These are phyloP conservation scores for Xenoacremonium recifei DNA, from an alignment of 2,329 filamentous ascomycete species.

Conservation along the genomic window DNA sequence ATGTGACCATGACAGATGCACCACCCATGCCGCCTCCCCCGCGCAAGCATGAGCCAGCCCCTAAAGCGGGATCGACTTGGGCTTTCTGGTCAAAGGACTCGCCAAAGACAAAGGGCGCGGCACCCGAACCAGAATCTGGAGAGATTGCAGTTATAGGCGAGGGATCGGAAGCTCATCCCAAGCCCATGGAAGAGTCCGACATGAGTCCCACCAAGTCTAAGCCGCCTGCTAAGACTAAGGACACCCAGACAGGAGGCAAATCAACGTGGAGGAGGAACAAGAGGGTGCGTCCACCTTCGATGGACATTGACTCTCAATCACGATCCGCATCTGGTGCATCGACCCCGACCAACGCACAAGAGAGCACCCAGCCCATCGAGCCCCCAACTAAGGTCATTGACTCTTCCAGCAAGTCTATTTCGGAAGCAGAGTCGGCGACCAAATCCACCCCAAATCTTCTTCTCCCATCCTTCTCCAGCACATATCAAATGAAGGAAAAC, in stretches of 20 bases:
- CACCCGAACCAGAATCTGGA: slow-evolving; percentile 39
- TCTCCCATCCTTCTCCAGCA: slow-evolving; percentile 66
- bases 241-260: slow-evolving; percentile 23
- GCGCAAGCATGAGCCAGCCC: slow-evolving; percentile 33
- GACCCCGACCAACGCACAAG: slow-evolving; percentile 19
- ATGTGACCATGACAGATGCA: slow-evolving; percentile 45
- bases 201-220: slow-evolving; percentile 36
- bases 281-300: slow-evolving; percentile 44
- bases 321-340: slow-evolving; percentile 26
- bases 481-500: slow-evolving; percentile 65
- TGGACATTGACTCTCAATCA: slow-evolving; percentile 43
- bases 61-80: slow-evolving; percentile 66
- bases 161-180: slow-evolving; percentile 55
- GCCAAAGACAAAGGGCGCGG: slow-evolving; percentile 33
- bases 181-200: slow-evolving; percentile 43
- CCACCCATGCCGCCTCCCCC: slow-evolving; percentile 29
- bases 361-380: slow-evolving; percentile 9
- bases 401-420: slow-evolving; percentile 28
- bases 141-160: slow-evolving; percentile 58
- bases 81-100: slow-evolving; percentile 74
- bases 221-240: slow-evolving; percentile 28
- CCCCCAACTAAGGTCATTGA: slow-evolving; percentile 9
- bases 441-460: slow-evolving; percentile 60
- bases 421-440: slow-evolving; percentile 43
- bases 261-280: slow-evolving; percentile 44